Conservation (phyloP, 2,329 filamentous ascomycete species). For the Didymellaceae sp. region DNA sequence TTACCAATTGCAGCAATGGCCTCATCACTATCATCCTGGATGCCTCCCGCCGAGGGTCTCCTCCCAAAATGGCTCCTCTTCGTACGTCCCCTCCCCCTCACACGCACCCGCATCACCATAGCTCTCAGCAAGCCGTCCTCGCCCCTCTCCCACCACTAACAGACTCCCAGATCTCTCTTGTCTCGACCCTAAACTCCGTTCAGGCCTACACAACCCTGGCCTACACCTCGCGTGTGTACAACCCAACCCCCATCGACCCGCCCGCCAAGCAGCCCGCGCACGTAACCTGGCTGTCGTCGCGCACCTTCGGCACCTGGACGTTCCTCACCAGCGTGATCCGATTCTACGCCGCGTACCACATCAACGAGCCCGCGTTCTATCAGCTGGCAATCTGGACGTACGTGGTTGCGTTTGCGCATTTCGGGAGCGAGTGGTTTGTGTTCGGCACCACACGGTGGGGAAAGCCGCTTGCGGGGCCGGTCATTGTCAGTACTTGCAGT, state of each 20-base stretch:
- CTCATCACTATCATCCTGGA: constrained; percentile 18
- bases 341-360: constrained; percentile 83
- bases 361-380: constrained; percentile 75
- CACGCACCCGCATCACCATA: constrained; percentile 2
- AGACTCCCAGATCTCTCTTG: constrained; percentile 72
- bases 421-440: constrained; percentile 75
- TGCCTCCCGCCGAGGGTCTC: constrained; percentile 57
- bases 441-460: constrained; percentile 77
- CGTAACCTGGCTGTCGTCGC: constrained; percentile 76
- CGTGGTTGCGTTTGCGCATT: constrained; percentile 67
- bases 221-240: constrained; percentile 88
- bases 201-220: constrained; percentile 82
- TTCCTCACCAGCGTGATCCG: constrained; percentile 78
- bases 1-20: constrained; percentile 9
- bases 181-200: constrained; percentile 83
- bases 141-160: background rate
- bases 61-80: constrained; percentile 71
- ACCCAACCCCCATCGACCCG: constrained; percentile 60
- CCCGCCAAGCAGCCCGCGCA: constrained; percentile 50
- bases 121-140: background rate
- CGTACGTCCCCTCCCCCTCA: constrained; percentile 52
- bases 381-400: constrained; percentile 84
- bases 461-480: constrained; percentile 64
- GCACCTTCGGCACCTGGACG: constrained; percentile 89
- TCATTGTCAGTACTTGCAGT: constrained; percentile 62